A percentile compares a stretch with the other conserved stretches of the same genome.
Evolutionary conservation across 257 asterid genomes (phyloP).

Genomic region (Paulownia fortunei): DNA sequence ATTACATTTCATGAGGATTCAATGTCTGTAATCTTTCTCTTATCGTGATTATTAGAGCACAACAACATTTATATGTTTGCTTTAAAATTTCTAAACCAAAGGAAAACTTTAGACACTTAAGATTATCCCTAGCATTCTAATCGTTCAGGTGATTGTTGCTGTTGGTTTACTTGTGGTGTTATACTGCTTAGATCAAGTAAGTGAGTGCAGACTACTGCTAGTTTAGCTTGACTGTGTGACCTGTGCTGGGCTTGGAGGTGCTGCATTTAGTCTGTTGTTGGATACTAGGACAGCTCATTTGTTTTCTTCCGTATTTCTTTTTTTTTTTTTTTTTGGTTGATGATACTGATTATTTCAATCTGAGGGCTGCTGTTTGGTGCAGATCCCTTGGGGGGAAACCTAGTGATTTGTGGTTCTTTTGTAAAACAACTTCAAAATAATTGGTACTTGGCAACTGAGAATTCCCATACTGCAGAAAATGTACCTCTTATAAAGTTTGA

Average conservation of each 20-base stretch:
- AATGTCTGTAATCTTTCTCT: constrained; percentile 2
- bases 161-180: not conserved
- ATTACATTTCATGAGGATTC: constrained; percentile 2
- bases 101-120: not conserved
- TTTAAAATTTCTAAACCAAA: not conserved
- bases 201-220: not conserved
- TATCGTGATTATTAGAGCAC: not conserved
- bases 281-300: not conserved
- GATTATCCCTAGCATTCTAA: not conserved
- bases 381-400: not conserved
- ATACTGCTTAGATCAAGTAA: not conserved
- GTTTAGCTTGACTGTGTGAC: not conserved
- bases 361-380: not conserved
- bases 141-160: not conserved
- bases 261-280: not conserved
- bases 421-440: not conserved
- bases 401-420: not conserved
- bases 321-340: not conserved
- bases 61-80: not conserved
- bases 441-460: not conserved
- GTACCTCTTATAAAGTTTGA: not conserved
- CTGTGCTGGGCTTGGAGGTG: not conserved
- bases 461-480: not conserved
- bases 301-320: no score
- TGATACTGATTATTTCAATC: not conserved